Base-by-base conservation (phyloP, 1,139 yeast species). In the Chernovozyma aurita region DNA sequence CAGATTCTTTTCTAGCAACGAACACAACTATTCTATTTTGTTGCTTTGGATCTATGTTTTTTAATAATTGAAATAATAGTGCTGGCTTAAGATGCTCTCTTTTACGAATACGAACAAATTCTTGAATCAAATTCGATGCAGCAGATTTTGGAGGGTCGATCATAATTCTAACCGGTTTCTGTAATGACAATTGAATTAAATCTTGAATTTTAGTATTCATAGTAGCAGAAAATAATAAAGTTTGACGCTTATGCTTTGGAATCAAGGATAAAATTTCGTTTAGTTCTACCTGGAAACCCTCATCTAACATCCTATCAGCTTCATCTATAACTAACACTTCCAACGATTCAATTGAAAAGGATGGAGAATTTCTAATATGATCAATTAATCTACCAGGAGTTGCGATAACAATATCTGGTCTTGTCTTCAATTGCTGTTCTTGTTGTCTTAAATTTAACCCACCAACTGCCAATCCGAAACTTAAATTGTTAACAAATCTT, bases 251-350 rank as follows among this genome's bases (percentile, higher is more conserved):
- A 46, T 68, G 71, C 38, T 80, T 75, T 26, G 99, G 98, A 49
- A 94, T 73, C 40, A 90, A 69, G 18, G 85, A 76, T 59, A 94
- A 73, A 42, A 92, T 90, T 57, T 92, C 98, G 8, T 88, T 83
- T 50, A 92, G 69, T 63, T 92, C 98, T 36, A 80, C 88, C 59
- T 90, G 97, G 76, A 92, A 92, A 52, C 98, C 98, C 63, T 92
- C 98, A 58, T 92, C 99, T 49, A 92, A 73, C 98, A 92, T 92
- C 67, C 99, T 80, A 70, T 94, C 99, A 40, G 98, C 99, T 68
- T 88, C 97, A 67, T 94, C 98, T 49, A 92, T 77, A 24, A 94
- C 95, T 53, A 92, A 70, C 41, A 94, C 85, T 62, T 92, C 98
- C 37, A 92, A 90, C 18, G 81, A 73, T 49, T 92, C 97, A 34